Evolutionary conservation across 1,284 basidiomycete genomes (phyloP), one percentile per base, ranked within the genome.

Genomic region (Tilletiopsis washingtonensis): DNA sequence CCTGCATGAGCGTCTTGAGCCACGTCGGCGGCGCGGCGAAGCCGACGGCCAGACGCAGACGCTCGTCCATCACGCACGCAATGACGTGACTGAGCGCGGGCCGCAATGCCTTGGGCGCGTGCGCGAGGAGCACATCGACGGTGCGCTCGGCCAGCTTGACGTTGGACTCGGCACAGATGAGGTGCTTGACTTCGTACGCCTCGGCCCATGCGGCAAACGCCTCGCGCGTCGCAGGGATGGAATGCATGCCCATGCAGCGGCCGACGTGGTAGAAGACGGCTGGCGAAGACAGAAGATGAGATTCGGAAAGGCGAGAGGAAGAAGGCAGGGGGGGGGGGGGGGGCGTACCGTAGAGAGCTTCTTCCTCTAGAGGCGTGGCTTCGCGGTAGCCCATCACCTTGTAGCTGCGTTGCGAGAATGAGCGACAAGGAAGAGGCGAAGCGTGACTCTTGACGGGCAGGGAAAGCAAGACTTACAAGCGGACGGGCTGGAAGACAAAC

Each of bases 301-400:
- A n/a, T n/a, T n/a, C n/a, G n/a, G n/a, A n/a, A n/a, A n/a, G n/a
- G n/a, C n/a, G n/a, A n/a, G n/a, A n/a, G n/a, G n/a, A n/a, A n/a
- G n/a, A n/a, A n/a, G n/a, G n/a, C n/a, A n/a, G n/a, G n/a, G n/a
- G n/a, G n/a, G n/a, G n/a, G n/a, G n/a, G n/a, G n/a, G n/a, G n/a
- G n/a, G n/a, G n/a, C n/a, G n/a, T n/a, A n/a, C n/a, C n/a, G n/a
- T 58, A 63, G 12, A 56, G 38, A 0, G 58, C 61, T 45, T 63
- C 58, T 15, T 51, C 49, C 24, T 63, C 61, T n/a, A 63, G 46
- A 7, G 34, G 38, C 12, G 44, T 48, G 3, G 39, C 29, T n/a
- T 25, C 17, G 1, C 59, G 29, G 54, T 54, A 60, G 47, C 56
- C 58, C 47, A 54, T 56, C 15, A 12, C 17, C 32, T 34, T 34